Evolutionary conservation across 139 green algal species (phyloP), one percentile per base, ranked within the genome.

Genomic region (Micractinium conductrix): DNA sequence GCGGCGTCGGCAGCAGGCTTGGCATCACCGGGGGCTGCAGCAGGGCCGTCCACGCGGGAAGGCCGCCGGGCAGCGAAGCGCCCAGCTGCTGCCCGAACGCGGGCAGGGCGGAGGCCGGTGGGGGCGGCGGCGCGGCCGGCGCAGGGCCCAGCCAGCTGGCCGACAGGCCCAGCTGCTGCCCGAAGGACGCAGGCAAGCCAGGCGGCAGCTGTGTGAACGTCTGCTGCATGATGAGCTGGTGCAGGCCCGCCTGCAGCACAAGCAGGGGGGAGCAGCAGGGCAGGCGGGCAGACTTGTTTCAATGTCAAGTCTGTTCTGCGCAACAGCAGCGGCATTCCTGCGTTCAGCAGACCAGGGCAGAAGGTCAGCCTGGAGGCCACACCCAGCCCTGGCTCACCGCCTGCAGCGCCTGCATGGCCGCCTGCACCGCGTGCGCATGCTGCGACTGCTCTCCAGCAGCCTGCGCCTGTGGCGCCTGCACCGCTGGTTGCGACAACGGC

Each of bases 201-300:
- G 53, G 53, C 26, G 60, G 40, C 55, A 81, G 38, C 76, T 82
- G 76, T 6, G 30, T 62, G 60, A 73, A 88, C 6, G 76, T 45
- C 63, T 88, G 74, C 72, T 85, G 75, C 84, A 88, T 88, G 62
- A 88, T 81, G 1, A 88, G 73, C 58, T 70, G 63, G 48, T 88
- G 84, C 62, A 88, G 30, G 7, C 84, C 84, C 2, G 84, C 74
- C 78, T 83, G 78, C 43, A 44, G 48, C 4, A 58, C 10, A 58
- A 14, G 12, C 10, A 58, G 48, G 48, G 12, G 48, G 48, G 12
- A 58, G 48, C 53, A 19, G 19, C 5, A 16, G 53, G 2, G 8
- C 53, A 62, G 53, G 53, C 53, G 53, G 53, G 8, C 71, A 30
- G 2, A 42, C 26, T 42, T 28, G n/a, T n/a, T n/a, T n/a, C n/a